These are phyloP conservation scores for Aquilaria agallochum DNA, from an alignment of 441 rosid genomes.

Conservation along the genomic window DNA sequence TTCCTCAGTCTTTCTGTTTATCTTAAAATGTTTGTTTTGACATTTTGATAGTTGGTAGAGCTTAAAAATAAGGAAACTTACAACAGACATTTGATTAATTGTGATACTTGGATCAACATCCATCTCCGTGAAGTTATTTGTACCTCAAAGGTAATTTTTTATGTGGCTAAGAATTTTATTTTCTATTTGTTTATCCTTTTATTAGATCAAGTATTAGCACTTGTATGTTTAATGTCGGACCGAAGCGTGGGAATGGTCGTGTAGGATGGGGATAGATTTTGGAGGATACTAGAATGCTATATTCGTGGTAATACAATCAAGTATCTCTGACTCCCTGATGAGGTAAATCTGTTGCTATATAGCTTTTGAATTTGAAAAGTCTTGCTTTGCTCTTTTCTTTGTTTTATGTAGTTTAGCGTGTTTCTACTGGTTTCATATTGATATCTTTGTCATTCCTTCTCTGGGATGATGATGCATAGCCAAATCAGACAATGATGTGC, in stretches of 20 bases:
- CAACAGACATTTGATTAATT: constrained; percentile 79
- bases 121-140: constrained; percentile 93
- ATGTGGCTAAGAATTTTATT: too few relatives aligned
- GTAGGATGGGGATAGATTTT: constrained; percentile 90
- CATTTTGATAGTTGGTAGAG: constrained; percentile 51
- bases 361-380: not conserved
- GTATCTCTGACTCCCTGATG: constrained; percentile 82
- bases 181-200: too few relatives aligned
- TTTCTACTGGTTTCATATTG: not conserved
- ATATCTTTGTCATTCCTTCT: constrained; percentile 5
- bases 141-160: constrained; percentile 64
- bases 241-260: constrained; percentile 8
- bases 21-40: not conserved
- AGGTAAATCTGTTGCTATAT: constrained; percentile 35
- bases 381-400: not conserved
- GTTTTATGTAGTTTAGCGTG: not conserved
- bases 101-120: constrained; percentile 93
- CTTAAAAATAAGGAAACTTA: constrained; percentile 88
- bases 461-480: constrained; percentile 54
- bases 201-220: not conserved
- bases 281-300: constrained; percentile 95
- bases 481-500: constrained; percentile 50
- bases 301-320: constrained; percentile 86
- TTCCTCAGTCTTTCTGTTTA: not conserved
- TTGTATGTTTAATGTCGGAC: not conserved